Base-by-base conservation (phyloP, 1,139 yeast species). In the Geotrichum carabidarum region DNA sequence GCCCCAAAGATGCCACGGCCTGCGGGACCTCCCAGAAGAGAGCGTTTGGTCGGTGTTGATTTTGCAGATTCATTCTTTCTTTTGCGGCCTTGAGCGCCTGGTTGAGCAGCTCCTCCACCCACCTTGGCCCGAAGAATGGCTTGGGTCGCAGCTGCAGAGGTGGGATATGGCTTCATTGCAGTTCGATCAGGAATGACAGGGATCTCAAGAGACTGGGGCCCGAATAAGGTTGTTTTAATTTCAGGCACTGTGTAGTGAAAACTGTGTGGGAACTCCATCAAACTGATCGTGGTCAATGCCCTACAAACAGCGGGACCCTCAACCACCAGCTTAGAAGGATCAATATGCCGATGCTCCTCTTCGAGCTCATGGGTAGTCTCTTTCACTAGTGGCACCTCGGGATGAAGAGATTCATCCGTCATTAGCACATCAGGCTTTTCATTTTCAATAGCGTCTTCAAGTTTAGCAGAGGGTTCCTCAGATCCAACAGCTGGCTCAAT, bases 121-220 rank as follows among this genome's bases (percentile, higher is more conserved):
- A 44, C 47, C 38, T 44, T 44, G 8, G 35, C 49, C 11, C 42
- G 43, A 5, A 46, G 12, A 35, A 36, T 49, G 42, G 47, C 52
- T 6, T 35, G 43, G 7, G 41, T 49, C 4, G 52, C 46, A 5
- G 43, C 46, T 8, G 52, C 52, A 9, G 52, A 35, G 12, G 48
- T 43, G 8, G 51, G 51, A 27, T 38, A 41, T 9, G 45, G 44
- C 40, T 38, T 40, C 37, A 38, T 48, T 31, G 35, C 48, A 17
- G 35, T 35, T 22, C 42, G 50, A 31, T 37, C 51, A 18, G 57
- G 57, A 14, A 53, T 49, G 4, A 46, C 81, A 80, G 2, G 91
- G 83, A 50, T 74, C 76, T 56, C 84, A 1, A 76, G 60, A 8
- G 89, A 74, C 55, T 83, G 84, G 3, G 74, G 70, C 0, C 95